Conservation (phyloP, 1,139 yeast genomes). For the Sugiyamaella novakii region DNA sequence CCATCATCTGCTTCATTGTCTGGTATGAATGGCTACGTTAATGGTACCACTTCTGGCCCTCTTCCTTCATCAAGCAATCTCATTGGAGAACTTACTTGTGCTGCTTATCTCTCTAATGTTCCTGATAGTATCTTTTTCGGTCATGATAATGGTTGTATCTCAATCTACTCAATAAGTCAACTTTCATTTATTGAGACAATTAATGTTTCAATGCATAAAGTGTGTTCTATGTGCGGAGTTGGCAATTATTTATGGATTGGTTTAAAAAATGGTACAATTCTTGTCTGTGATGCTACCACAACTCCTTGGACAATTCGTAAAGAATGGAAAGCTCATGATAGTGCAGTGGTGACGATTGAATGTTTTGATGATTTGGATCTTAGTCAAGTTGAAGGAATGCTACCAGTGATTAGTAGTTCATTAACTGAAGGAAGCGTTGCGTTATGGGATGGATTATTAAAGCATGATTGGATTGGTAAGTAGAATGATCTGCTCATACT, state of each 20-base stretch:
- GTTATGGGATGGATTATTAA: slow-evolving; percentile 44
- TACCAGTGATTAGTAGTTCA: slow-evolving; percentile 28
- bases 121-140: slow-evolving; percentile 45
- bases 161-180: slow-evolving; percentile 38
- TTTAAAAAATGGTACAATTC: slow-evolving; percentile 43
- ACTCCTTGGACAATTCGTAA: slow-evolving; percentile 44
- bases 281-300: slow-evolving; percentile 41
- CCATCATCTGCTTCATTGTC: slow-evolving; percentile 6
- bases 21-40: slow-evolving; percentile 5
- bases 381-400: slow-evolving; percentile 20
- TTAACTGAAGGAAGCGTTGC: slow-evolving; percentile 25
- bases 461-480: slow-evolving; percentile 43
- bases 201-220: slow-evolving; percentile 41
- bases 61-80: slow-evolving; percentile 18
- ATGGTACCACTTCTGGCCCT: background rate
- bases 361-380: slow-evolving; percentile 14
- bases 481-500: too few species aligned
- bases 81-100: slow-evolving; percentile 42
- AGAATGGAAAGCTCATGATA: slow-evolving; percentile 46
- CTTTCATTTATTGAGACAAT: slow-evolving; percentile 40
- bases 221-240: slow-evolving; percentile 40
- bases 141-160: slow-evolving; percentile 47
- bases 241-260: slow-evolving; percentile 46
- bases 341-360: slow-evolving; percentile 34
- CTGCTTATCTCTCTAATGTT: slow-evolving; percentile 32